These are phyloP conservation scores for Solanum habrochaites DNA, from an alignment of 257 asterid genomes.

Conservation along the genomic window DNA sequence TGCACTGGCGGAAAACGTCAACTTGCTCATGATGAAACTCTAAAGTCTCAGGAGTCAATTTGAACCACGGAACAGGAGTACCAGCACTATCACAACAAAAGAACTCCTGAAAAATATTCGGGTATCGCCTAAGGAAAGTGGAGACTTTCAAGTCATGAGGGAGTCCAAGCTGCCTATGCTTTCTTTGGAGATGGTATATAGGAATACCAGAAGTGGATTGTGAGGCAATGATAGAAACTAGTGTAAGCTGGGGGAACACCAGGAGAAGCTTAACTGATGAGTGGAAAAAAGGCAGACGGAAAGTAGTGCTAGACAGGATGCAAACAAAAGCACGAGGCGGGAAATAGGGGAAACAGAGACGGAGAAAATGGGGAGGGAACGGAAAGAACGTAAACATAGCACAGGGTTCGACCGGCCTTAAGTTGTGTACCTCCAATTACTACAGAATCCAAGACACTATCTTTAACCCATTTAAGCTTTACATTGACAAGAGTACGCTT, in stretches of 20 bases:
- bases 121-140: constrained; percentile 63
- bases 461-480: constrained; percentile 79
- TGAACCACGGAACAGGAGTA: constrained; percentile 77
- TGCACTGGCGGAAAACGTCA: constrained; percentile 17
- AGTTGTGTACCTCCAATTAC: constrained; percentile 44
- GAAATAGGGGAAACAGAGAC: too few relatives aligned
- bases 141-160: constrained; percentile 58
- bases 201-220: constrained; percentile 46
- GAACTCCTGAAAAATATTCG: constrained; percentile 63
- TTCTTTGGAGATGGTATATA: constrained; percentile 35
- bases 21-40: constrained; percentile 33
- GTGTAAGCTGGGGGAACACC: too few relatives aligned
- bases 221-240: constrained; percentile 49
- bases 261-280: too few relatives aligned
- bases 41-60: constrained; percentile 34
- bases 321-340: too few relatives aligned
- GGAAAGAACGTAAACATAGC: too few relatives aligned
- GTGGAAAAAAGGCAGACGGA: too few relatives aligned
- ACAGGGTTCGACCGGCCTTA: too few relatives aligned
- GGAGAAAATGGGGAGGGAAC: too few relatives aligned
- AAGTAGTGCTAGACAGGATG: too few relatives aligned
- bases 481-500: constrained; percentile 71
- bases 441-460: constrained; percentile 46
- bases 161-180: constrained; percentile 53
- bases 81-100: constrained; percentile 52